Conservation (phyloP, 805 yeast genomes). For the Starmera quercuum region DNA sequence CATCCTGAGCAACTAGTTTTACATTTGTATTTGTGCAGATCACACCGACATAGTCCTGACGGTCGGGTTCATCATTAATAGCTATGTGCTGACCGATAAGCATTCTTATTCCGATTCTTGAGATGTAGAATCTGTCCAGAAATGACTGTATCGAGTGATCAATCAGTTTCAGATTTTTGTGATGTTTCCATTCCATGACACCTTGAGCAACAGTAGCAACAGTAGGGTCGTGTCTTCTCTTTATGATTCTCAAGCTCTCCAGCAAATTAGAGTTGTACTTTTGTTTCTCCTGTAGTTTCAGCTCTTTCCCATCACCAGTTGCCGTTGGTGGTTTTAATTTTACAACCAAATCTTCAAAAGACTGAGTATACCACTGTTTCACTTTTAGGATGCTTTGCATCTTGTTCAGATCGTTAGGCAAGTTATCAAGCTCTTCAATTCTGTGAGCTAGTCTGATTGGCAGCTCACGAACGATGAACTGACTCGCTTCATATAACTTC, state of each 20-base stretch:
- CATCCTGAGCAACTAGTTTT: slow-evolving; percentile 76
- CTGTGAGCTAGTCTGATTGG: slow-evolving; percentile 83
- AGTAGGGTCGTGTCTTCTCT: slow-evolving; percentile 84
- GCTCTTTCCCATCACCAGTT: slow-evolving; percentile 30
- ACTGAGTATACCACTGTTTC: slow-evolving; percentile 84
- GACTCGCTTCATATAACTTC: slow-evolving; percentile 71
- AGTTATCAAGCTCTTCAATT: slow-evolving; percentile 72
- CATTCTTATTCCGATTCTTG: slow-evolving; percentile 89
- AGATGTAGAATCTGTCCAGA: slow-evolving; percentile 81
- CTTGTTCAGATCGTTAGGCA: slow-evolving; percentile 67
- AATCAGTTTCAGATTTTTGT: slow-evolving; percentile 38
- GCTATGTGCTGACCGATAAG: slow-evolving; percentile 92
- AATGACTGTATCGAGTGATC: slow-evolving; percentile 74
- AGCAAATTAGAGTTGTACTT: slow-evolving; percentile 34
- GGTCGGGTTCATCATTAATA: slow-evolving; percentile 57
- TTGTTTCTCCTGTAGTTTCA: slow-evolving; percentile 69
- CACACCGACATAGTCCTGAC: slow-evolving; percentile 76
- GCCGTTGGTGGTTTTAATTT: slow-evolving; percentile 5
- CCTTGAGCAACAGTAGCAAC: slow-evolving; percentile 91
- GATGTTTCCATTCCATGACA: slow-evolving; percentile 79
- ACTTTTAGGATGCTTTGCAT: slow-evolving; percentile 75
- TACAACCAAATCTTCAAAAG: slow-evolving; percentile 69
- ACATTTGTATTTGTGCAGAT: slow-evolving; percentile 82
- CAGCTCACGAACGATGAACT: slow-evolving; percentile 77
- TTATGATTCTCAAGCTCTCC: slow-evolving; percentile 60